Evolutionary conservation across 257 asterid genomes (phyloP).

Genomic region (Paulownia fortunei): DNA sequence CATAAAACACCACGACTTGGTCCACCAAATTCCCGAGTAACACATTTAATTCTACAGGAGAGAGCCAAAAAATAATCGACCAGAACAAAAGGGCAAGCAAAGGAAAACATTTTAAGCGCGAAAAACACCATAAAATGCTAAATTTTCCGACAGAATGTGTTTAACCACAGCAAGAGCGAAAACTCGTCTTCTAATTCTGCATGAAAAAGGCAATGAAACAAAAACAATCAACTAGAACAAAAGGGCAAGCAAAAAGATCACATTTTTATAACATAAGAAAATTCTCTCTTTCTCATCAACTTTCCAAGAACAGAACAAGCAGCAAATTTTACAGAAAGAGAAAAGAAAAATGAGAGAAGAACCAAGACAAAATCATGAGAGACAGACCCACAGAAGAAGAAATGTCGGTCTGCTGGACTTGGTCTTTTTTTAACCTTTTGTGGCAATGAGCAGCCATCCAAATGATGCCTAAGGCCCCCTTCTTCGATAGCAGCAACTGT

Average conservation of each 20-base stretch:
- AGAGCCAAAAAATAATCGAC: background rate
- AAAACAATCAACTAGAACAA: conserved; percentile 1
- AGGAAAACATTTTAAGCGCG: background rate
- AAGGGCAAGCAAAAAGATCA: conserved; percentile 11
- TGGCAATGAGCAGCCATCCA: conserved; percentile 97
- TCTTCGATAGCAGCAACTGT: conserved; percentile 73
- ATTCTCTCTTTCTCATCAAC: background rate
- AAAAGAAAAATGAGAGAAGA: background rate
- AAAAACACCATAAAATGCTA: conserved; percentile 18
- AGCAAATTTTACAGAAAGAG: background rate
- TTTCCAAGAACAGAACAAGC: background rate
- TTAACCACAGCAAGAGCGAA: conserved; percentile 20
- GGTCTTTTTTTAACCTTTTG: conserved; percentile 61
- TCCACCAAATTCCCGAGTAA: conserved; percentile 10
- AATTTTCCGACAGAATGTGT: background rate
- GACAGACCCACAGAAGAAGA: conserved; percentile 80
- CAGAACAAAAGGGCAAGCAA: conserved; percentile 20
- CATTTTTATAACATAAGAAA: conserved; percentile 1
- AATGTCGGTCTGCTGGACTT: conserved; percentile 66
- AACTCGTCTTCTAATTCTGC: background rate
- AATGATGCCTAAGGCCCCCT: conserved; percentile 70
- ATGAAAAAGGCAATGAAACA: background rate
- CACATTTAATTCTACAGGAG: background rate
- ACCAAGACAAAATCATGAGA: background rate
- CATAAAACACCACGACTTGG: background rate